A percentile compares a stretch with the other conserved stretches of the same genome.
phyloP scores from a whole-genome alignment of 116 monocot species.

The Zostera marina region DNA sequence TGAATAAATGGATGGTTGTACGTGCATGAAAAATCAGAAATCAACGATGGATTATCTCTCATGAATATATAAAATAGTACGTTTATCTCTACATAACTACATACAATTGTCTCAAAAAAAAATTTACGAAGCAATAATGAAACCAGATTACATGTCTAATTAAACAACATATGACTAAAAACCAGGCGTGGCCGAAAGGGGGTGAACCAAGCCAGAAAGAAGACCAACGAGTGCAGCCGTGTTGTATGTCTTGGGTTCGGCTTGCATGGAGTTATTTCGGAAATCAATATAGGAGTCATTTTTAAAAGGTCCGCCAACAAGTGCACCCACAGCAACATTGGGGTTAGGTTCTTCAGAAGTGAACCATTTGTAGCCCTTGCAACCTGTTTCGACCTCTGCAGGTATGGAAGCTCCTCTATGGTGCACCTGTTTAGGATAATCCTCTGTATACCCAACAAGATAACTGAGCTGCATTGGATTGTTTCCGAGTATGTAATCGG shows the following conservation, averaged over 20 bases:
- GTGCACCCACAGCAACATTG: slow-evolving; percentile 65
- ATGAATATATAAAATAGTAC: too few relatives aligned
- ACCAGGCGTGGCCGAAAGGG: slow-evolving; percentile 45
- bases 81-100: too few relatives aligned
- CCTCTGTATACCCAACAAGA: slow-evolving; percentile 65
- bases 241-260: slow-evolving; percentile 78
- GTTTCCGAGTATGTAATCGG: slow-evolving; percentile 66
- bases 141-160: too few relatives aligned
- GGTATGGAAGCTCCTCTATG: slow-evolving; percentile 94
- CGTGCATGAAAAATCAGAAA: too few relatives aligned
- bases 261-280: slow-evolving; percentile 75
- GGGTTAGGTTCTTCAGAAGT: slow-evolving; percentile 48
- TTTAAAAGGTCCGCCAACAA: slow-evolving; percentile 88
- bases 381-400: slow-evolving; percentile 39
- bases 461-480: slow-evolving; percentile 94
- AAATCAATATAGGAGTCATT: slow-evolving; percentile 79
- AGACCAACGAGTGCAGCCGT: slow-evolving; percentile 72
- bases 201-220: slow-evolving; percentile 49
- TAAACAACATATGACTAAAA: too few relatives aligned
- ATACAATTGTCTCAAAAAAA: too few relatives aligned
- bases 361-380: slow-evolving; percentile 72
- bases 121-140: too few relatives aligned
- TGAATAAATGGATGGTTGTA: too few relatives aligned
- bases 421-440: slow-evolving; percentile 80
- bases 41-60: too few relatives aligned